Base-by-base conservation (phyloP, 441 rosid species). In the Raphanus hybrid region DNA sequence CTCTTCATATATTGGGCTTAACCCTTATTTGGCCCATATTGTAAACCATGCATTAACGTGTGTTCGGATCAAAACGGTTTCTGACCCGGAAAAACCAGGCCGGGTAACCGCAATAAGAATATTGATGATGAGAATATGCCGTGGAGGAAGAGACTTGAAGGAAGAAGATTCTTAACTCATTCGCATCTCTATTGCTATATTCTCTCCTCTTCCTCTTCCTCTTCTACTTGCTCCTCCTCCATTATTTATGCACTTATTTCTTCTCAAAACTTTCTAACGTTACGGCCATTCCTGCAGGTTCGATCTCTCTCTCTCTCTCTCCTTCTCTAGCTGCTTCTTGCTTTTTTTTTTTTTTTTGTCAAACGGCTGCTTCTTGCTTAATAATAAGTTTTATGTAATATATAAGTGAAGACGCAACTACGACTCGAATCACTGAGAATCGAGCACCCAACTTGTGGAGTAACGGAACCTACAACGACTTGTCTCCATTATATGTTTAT, bases 121-220 rank as follows among this genome's bases (percentile, higher is more conserved):
- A 72, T 14, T 35, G 57, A 48, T 35, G 43, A 63, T 16, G 78
- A 69, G 82, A 74, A 79, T 79, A 79, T 74, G 79, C 82, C 72
- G 3, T 57, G 62, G 66, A 73, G 66, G 41, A 41, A 58, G 67
- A 69, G 66, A 69, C 41, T 74, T 20, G 14, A 34, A 69, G 71
- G 75, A 32, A 74, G 71, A 79, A 79, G 79, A 79, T 79, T 79
- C 82, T 3, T 58, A 34, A 14, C 12, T 74, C 82, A 79, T 79
- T 79, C 82, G 82, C 82, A 79, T 74, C 82, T 78, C 64, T 74
- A 55, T 37, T 0, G 23, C 74, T 73, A 74, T 78, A 73, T 73
- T 55, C 81, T 39, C 69, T 72, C 43, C 43, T 14, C 58, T 70
- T 55, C 43, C 43, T 14, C 58, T 70, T 55, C 60, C 12, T 20